A percentile compares a stretch with the other conserved stretches of the same genome.
phyloP scores from a whole-genome alignment of 2,329 filamentous ascomycete genomes.

The Juglanconis sp. region DNA sequence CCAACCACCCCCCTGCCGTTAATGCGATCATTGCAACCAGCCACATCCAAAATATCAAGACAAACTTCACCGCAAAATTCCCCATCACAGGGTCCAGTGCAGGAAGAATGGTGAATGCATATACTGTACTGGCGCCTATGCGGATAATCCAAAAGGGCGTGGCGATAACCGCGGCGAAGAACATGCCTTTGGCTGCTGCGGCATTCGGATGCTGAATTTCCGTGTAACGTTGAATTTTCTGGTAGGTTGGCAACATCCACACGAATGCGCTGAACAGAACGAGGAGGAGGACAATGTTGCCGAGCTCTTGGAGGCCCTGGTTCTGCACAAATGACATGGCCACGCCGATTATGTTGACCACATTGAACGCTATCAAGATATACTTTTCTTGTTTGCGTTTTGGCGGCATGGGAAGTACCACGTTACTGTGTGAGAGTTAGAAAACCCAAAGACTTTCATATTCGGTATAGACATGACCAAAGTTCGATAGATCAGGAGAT shows the following conservation, averaged over 20 bases:
- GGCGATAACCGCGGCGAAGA: neutral
- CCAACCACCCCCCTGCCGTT: neutral
- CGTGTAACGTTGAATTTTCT: neutral
- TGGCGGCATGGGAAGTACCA: neutral
- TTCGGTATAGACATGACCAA: neutral
- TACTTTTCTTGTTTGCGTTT: neutral
- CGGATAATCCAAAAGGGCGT: neutral
- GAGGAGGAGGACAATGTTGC: neutral
- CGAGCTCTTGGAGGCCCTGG: neutral
- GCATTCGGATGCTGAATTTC: neutral
- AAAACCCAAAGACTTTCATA: neutral
- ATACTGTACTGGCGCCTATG: neutral
- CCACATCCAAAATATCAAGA: neutral
- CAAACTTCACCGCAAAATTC: neutral
- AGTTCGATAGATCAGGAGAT: neutral
- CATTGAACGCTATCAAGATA: neutral
- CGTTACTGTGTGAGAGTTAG: neutral
- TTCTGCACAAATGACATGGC: neutral
- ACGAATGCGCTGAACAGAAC: neutral
- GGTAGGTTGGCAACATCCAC: neutral
- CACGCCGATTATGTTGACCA: neutral
- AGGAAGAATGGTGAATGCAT: neutral
- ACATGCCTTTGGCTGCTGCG: neutral
- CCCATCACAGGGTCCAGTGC: neutral
- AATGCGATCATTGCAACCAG: neutral